Base-by-base conservation (phyloP, 176 grass and related monocot genomes). In the Musa beccarii region DNA sequence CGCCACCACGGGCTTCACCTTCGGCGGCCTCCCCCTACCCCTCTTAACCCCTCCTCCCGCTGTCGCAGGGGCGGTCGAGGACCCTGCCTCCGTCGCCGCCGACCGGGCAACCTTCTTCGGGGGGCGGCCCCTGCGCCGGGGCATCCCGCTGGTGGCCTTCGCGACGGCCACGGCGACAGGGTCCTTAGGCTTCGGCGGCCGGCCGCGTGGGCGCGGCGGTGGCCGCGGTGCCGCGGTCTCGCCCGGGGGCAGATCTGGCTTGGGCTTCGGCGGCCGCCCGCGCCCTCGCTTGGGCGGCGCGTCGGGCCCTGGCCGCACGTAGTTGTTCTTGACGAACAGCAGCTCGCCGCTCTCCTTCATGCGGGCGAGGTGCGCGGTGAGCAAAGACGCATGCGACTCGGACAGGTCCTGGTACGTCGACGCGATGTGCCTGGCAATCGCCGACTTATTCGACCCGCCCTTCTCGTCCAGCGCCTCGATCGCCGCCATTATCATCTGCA, bases 401-500 rank as follows among this genome's bases (percentile, higher is more conserved):
- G 63, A 51, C 0, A 79, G 51, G 51, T 21, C 76, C 16, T 51
- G 51, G 76, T 79, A 69, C 20, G 50, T 29, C 6, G 63, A 24
- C 52, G 53, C 23, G 51, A 79, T 69, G 52, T 69, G 56, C 23
- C 49, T 68, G 15, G 76, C 53, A 22, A 79, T 69, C 24, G 76
- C 63, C 65, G 64, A 68, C 76, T 69, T 79, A 65, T 56, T 68
- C 65, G 64, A 49, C 16, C 76, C 64, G 14, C 43, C 52, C 65
- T 29, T 26, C 9, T 79, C 76, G 76, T 23, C 53, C 23, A 79
- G 52, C 51, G 64, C 65, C 14, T 9, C 24, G 53, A 79, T 79
- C 77, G 77, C 77, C 10, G 65, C 77, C 52, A 69, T 28, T 79
- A 79, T 79, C 77, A 79, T 79, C 77, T 79, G 66, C 77, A 25